Evolutionary conservation across 345 rosid species (phyloP).

Genomic region (Eucalyptus urophylla): DNA sequence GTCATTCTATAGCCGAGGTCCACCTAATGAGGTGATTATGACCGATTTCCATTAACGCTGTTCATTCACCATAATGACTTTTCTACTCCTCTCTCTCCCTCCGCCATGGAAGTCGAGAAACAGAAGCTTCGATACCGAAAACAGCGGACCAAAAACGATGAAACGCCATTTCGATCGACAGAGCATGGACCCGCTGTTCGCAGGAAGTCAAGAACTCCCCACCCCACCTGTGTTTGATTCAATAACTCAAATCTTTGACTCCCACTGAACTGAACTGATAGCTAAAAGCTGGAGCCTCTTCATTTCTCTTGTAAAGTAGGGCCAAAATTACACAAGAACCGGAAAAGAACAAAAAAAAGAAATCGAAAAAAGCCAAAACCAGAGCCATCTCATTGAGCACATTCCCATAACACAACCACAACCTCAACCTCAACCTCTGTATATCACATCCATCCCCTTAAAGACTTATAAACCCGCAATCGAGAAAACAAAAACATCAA

Average conservation of each 20-base stretch:
- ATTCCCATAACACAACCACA: background rate
- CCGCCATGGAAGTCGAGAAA: background rate
- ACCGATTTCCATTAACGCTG: background rate
- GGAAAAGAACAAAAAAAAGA: background rate
- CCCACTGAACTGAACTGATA: background rate
- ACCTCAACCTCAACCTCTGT: background rate
- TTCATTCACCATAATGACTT: background rate
- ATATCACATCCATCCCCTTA: background rate
- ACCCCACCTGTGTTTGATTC: background rate
- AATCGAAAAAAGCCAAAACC: background rate
- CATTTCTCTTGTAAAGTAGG: background rate
- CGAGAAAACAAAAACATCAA: background rate
- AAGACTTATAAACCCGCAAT: background rate
- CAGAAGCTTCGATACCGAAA: background rate
- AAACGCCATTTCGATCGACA: background rate
- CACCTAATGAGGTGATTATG: background rate
- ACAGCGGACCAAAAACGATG: background rate
- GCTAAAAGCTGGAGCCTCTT: background rate
- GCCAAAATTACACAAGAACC: background rate
- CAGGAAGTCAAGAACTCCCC: background rate
- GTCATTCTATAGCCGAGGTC: background rate
- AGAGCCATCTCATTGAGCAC: conserved; percentile 1
- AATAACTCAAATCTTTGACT: background rate
- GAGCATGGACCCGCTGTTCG: background rate
- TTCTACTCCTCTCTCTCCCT: background rate